A percentile compares a stretch with the other conserved stretches of the same genome.
phyloP scores from a whole-genome alignment of 208 protist species.

The Perkinsela sp. region DNA sequence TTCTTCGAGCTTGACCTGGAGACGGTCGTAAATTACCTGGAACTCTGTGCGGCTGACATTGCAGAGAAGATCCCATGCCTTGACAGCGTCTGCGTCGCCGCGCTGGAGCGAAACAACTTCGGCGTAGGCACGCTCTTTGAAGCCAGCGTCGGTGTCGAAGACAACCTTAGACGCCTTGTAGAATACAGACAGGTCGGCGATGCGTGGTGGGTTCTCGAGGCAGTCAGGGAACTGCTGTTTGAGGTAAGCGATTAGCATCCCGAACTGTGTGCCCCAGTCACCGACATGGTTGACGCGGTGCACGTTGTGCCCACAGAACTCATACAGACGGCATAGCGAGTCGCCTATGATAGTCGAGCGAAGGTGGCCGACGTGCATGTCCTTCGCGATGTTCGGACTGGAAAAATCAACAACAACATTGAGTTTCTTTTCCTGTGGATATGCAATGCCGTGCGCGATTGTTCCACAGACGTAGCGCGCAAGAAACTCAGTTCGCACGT shows the following conservation, averaged over 20 bases:
- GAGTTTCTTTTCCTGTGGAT: conserved; percentile 20
- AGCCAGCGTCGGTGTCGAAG: conserved; percentile 71
- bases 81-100: conserved; percentile 33
- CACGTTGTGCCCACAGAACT: conserved; percentile 74
- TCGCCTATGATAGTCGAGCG: conserved; percentile 95
- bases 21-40: conserved; percentile 61
- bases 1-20: conserved; percentile 52
- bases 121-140: conserved; percentile 56
- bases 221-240: conserved; percentile 71
- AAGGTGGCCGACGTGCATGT: conserved; percentile 92
- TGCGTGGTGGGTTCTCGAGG: conserved; percentile 45
- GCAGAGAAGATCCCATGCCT: conserved; percentile 66
- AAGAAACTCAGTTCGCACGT: conserved; percentile 25
- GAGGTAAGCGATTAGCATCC: conserved; percentile 86
- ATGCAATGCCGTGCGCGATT: conserved; percentile 22
- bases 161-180: conserved; percentile 75
- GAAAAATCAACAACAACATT: conserved; percentile 83
- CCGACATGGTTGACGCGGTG: conserved; percentile 87
- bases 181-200: conserved; percentile 70
- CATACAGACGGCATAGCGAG: conserved; percentile 59
- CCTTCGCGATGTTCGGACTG: conserved; percentile 92
- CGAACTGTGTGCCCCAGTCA: conserved; percentile 94
- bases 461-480: conserved; percentile 16
- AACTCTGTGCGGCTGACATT: conserved; percentile 73
- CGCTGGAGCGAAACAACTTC: conserved; percentile 70